Base-by-base conservation (phyloP, 768 basidiomycete genomes). In the Leccinum sublutescens region DNA sequence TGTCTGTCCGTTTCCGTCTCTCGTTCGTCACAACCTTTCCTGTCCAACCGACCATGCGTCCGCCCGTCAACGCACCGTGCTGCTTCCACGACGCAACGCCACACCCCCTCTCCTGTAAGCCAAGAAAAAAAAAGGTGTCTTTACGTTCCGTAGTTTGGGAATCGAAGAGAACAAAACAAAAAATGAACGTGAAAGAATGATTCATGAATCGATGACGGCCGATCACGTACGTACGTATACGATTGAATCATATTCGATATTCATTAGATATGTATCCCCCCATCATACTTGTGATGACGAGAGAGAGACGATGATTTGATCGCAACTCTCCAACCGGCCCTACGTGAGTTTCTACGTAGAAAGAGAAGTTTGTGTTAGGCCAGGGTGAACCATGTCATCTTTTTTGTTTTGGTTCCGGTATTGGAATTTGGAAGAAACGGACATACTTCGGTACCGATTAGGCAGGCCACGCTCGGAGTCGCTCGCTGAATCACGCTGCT, bases 61-160 rank as follows among this genome's bases (percentile, higher is more conserved):
- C 50, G 50, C 50, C 19, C 31, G 50, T 51, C 50, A 51, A 31
- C 9, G 12, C 12, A 36, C 45, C 36, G 54, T 50, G 55, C 55
- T 10, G 54, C 27, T n/a, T 50, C 21, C 57, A 59, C 57, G 58
- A 61, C 57, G 51, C 54, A 62, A 43, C 47, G 47, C 54, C 58
- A 59, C 53, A 34, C 54, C 53, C 53, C 33, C 31, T 31, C 31
- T n/a, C 17, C n/a, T 51, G n/a, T 43, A 19, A n/a, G n/a, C 19
- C 40, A 19, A 33, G 10, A 43, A 43, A 14, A 43, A 14, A 43
- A 19, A 43, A 11, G 40, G 1, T 43, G 40, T 19, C 40, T n/a
- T 10, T 11, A 4, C 9, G 40, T 19, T 19, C 40, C n/a, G n/a
- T 43, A 11, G n/a, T 10, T 43, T 11, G 19, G 40, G 40, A 43